These are phyloP conservation scores for Penicillium brasilianum DNA, from an alignment of 2,329 filamentous ascomycete genomes.

Conservation along the genomic window DNA sequence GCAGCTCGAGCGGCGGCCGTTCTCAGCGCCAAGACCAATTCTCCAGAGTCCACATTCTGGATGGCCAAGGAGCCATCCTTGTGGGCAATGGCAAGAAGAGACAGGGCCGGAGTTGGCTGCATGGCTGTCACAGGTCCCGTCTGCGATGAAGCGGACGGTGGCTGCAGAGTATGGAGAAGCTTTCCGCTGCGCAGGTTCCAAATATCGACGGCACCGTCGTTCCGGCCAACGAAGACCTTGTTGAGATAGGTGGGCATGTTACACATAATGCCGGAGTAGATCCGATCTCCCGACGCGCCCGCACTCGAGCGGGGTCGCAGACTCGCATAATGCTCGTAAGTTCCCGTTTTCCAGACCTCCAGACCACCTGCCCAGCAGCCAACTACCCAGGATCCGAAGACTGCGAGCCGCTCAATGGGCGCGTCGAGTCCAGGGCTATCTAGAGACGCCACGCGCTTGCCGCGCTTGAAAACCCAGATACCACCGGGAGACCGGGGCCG, in stretches of 20 bases:
- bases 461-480: conserved; percentile 90
- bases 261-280: conserved; percentile 77
- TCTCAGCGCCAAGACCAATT: conserved; percentile 70
- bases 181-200: conserved; percentile 96
- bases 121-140: conserved; percentile 86
- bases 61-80: conserved; percentile 77
- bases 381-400: conserved; percentile 91
- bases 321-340: conserved; percentile 88
- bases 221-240: conserved; percentile 88
- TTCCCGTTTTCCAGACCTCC: conserved; percentile 86
- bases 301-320: conserved; percentile 65
- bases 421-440: conserved; percentile 69
- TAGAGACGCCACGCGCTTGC: conserved; percentile 80
- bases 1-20: conserved; percentile 65
- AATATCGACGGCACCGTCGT: conserved; percentile 89
- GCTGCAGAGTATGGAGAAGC: conserved; percentile 85
- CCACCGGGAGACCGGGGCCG: conserved; percentile 58
- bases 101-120: conserved; percentile 81
- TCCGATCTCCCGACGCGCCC: conserved; percentile 62
- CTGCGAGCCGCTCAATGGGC: conserved; percentile 75
- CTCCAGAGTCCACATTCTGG: conserved; percentile 80
- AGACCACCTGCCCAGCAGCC: conserved; percentile 76
- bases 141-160: conserved; percentile 64
- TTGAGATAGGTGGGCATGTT: conserved; percentile 96
- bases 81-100: conserved; percentile 86